phyloP scores from a whole-genome alignment of 2,329 filamentous ascomycete species.

The Colletotrichum magnum region DNA sequence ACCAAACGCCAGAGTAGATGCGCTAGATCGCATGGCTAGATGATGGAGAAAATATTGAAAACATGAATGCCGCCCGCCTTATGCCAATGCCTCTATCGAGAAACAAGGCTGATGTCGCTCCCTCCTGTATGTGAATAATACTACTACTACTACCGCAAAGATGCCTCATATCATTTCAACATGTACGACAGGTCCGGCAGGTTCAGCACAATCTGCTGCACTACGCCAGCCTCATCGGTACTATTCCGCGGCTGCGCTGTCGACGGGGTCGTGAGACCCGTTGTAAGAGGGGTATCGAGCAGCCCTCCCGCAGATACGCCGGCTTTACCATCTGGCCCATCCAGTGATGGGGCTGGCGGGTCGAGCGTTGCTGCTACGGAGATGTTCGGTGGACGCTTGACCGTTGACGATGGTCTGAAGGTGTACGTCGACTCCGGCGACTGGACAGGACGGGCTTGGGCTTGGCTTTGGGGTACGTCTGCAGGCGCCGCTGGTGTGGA shows the following conservation, averaged over 20 bases:
- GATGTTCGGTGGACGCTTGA: slow-evolving; percentile 28
- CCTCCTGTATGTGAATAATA: neutral
- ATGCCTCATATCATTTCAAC: slow-evolving; percentile 50
- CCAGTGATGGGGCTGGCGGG: slow-evolving; percentile 18
- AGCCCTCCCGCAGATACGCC: slow-evolving; percentile 20
- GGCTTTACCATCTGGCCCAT: slow-evolving; percentile 10
- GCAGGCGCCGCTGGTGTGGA: slow-evolving; percentile 24
- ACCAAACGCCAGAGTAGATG: slow-evolving; percentile 33
- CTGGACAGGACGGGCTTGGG: slow-evolving; percentile 16
- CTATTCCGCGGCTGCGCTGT: slow-evolving; percentile 16
- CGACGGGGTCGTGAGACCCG: slow-evolving; percentile 9
- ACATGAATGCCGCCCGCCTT: slow-evolving; percentile 13
- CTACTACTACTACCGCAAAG: neutral
- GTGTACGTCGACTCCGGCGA: slow-evolving; percentile 17
- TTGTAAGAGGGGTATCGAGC: slow-evolving; percentile 23
- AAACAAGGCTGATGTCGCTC: slow-evolving; percentile 20
- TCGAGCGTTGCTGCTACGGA: slow-evolving; percentile 20
- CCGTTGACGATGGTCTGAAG: slow-evolving; percentile 25
- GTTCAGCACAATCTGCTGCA: slow-evolving; percentile 52
- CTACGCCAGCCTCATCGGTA: slow-evolving; percentile 49
- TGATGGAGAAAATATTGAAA: slow-evolving; percentile 11
- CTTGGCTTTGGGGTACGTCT: slow-evolving; percentile 26
- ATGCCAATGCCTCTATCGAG: slow-evolving; percentile 1
- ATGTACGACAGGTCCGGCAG: slow-evolving; percentile 63
- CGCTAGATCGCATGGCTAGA: slow-evolving; percentile 15